phyloP scores from a whole-genome alignment of 495 filamentous ascomycete genomes.

The Penicillium angulare region DNA sequence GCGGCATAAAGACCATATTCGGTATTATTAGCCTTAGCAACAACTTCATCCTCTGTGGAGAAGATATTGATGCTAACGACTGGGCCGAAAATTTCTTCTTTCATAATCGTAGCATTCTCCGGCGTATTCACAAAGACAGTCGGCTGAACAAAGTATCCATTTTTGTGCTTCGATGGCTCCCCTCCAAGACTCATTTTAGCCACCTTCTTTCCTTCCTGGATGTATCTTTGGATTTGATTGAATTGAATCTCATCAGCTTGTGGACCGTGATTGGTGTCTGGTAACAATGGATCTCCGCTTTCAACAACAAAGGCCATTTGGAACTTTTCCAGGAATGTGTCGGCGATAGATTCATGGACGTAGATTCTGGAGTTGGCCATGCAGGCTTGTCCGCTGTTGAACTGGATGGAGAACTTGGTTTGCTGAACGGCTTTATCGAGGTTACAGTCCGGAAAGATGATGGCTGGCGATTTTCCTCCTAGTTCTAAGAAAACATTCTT shows the following conservation, averaged over 20 bases:
- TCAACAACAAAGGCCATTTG: constrained; percentile 56
- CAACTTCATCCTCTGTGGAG: constrained; percentile 36
- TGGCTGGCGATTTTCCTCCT: constrained; percentile 36
- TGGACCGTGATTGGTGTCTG: constrained; percentile 82
- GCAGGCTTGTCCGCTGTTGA: constrained; percentile 50
- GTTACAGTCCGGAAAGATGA: constrained; percentile 57
- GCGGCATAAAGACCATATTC: constrained; percentile 41
- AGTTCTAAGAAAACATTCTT: constrained; percentile 43
- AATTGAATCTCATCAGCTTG: constrained; percentile 83
- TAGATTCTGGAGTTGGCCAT: constrained; percentile 48
- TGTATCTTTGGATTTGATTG: constrained; percentile 85
- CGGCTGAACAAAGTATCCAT: constrained; percentile 45
- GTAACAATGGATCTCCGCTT: constrained; percentile 78
- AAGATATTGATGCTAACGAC: constrained; percentile 42
- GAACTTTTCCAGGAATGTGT: constrained; percentile 76
- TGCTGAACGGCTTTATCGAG: constrained; percentile 79
- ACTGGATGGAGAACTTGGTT: constrained; percentile 48
- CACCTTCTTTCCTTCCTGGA: constrained; percentile 71
- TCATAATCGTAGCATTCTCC: constrained; percentile 32
- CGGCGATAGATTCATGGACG: constrained; percentile 66
- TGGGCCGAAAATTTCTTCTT: constrained; percentile 50
- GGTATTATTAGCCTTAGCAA: constrained; percentile 41
- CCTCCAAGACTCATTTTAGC: constrained; percentile 38
- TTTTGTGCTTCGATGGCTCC: constrained; percentile 10
- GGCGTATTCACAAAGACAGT: constrained; percentile 42